phyloP scores from a whole-genome alignment of 164 flowering plant genomes.

The Magnolia kwangsiensis region DNA sequence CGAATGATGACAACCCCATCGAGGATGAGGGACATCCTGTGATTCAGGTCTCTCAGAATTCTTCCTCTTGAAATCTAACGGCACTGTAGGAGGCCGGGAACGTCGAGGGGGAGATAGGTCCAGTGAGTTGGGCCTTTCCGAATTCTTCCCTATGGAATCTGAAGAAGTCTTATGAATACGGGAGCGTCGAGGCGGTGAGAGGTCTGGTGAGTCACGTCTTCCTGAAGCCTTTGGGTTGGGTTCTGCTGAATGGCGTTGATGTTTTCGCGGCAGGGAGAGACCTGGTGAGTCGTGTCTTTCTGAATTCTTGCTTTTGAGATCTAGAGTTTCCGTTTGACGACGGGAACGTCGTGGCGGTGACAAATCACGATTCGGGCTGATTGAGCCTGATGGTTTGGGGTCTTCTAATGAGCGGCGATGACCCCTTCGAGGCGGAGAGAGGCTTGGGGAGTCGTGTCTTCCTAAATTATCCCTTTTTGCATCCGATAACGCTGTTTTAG shows the following conservation, averaged over 20 bases:
- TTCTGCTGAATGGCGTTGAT: slow-evolving; percentile 3
- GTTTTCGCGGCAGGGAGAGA: slow-evolving; percentile 12
- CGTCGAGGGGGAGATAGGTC: slow-evolving; percentile 16
- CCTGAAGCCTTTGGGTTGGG: not conserved
- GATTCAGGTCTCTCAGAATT: slow-evolving; percentile 6
- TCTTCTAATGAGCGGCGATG: slow-evolving; percentile 15
- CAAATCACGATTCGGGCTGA: slow-evolving; percentile 7
- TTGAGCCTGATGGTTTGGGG: not conserved
- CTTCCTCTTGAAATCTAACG: slow-evolving; percentile 23
- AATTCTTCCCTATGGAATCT: slow-evolving; percentile 22
- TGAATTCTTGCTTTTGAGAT: slow-evolving; percentile 21
- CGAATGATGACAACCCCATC: slow-evolving; percentile 2
- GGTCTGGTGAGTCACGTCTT: slow-evolving; percentile 19
- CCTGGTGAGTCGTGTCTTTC: slow-evolving; percentile 15
- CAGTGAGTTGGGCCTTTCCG: slow-evolving; percentile 12
- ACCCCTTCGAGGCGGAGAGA: slow-evolving; percentile 14
- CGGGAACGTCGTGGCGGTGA: slow-evolving; percentile 1
- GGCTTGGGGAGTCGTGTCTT: slow-evolving; percentile 9
- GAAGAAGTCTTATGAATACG: slow-evolving; percentile 11
- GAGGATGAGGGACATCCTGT: slow-evolving; percentile 27
- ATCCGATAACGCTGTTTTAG: slow-evolving; percentile 2
- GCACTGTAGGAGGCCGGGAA: slow-evolving; percentile 1
- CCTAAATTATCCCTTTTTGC: slow-evolving; percentile 9
- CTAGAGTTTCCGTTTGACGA: not conserved
- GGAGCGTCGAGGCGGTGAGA: slow-evolving; percentile 23